Base-by-base conservation (phyloP, 2,329 filamentous ascomycete species). In the Ophiostoma quercus region DNA sequence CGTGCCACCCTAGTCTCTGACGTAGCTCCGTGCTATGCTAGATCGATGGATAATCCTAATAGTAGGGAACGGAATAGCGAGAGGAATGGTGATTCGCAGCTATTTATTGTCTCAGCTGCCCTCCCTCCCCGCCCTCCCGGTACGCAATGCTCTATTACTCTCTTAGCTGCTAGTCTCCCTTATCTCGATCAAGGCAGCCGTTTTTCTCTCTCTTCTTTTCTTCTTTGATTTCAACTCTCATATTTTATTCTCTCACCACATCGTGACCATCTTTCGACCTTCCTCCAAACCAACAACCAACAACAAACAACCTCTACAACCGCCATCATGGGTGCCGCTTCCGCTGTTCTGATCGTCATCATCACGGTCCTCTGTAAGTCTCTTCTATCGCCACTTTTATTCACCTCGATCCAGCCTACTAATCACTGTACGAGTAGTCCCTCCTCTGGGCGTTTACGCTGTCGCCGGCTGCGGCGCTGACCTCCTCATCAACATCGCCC, bases 391-490 rank as follows among this genome's bases (percentile, higher is more conserved):
- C n/a, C 32, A 2, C 19, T 32, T 32, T 57, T 4, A 29, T 12
- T 16, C 14, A 16, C 43, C 43, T 47, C 19, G 43, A 22, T 62
- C 5, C 34, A 29, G 62, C n/a, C 14, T 22, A 19, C 51, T 57
- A 57, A 6, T 51, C 6, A 32, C 3, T 65, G 7, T n/a, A n/a
- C n/a, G n/a, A n/a, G 22, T 0, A 91, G 89, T 90, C 71, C 89
- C 89, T 68, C 89, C 89, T 16, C 77, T 88, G 69, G 88, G 88
- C 67, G 88, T 89, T 63, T 88, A 83, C 76, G 79, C 85, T 67
- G 84, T 91, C 68, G 84, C 88, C 70, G 89, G 89, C 75, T 91
- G 88, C 75, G 87, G 88, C 60, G 78, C 80, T 74, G 88, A 91
- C 75, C 78, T 91, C 43, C 81, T 88, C 68, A 85, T 91, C 79